phyloP scores from a whole-genome alignment of 768 basidiomycete genomes.

The Tephrocybe sp. region DNA sequence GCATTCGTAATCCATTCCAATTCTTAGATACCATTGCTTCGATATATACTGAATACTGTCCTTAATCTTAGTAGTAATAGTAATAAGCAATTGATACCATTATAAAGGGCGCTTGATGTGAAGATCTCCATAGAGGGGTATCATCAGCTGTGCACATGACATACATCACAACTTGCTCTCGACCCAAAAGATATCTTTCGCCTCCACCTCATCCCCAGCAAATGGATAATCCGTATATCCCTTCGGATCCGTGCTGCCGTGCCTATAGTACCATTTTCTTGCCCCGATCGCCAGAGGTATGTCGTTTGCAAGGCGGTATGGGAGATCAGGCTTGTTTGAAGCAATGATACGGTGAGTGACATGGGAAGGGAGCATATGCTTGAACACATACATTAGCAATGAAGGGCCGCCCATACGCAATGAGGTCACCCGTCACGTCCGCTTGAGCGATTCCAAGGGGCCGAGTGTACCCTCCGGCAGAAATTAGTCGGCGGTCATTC shows the following conservation, averaged over 20 bases:
- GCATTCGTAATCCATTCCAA: neutral
- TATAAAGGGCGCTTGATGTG: no score
- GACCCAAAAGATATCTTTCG: neutral
- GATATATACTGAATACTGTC: no score
- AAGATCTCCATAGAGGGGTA: no score
- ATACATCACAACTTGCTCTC: slow-evolving; percentile 9
- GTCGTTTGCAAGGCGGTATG: slow-evolving; percentile 26
- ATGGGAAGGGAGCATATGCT: neutral
- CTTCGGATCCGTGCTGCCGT: slow-evolving; percentile 19
- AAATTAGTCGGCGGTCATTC: slow-evolving; percentile 24
- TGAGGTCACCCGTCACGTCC: slow-evolving; percentile 27
- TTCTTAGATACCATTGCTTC: neutral
- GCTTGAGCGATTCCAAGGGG: slow-evolving; percentile 28
- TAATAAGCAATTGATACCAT: no score
- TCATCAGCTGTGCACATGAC: no score
- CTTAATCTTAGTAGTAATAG: no score
- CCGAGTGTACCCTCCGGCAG: slow-evolving; percentile 35
- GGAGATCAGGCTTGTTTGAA: slow-evolving; percentile 31
- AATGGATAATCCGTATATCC: slow-evolving; percentile 33
- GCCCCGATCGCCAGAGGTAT: slow-evolving; percentile 25
- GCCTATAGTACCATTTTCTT: slow-evolving; percentile 27
- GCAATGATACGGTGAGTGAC: neutral
- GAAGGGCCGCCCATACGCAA: slow-evolving; percentile 38
- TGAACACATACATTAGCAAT: slow-evolving; percentile 35
- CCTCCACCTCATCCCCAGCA: slow-evolving; percentile 3